phyloP scores from a whole-genome alignment of 352 stramenopile genomes.

The Pythium rishiriense region DNA sequence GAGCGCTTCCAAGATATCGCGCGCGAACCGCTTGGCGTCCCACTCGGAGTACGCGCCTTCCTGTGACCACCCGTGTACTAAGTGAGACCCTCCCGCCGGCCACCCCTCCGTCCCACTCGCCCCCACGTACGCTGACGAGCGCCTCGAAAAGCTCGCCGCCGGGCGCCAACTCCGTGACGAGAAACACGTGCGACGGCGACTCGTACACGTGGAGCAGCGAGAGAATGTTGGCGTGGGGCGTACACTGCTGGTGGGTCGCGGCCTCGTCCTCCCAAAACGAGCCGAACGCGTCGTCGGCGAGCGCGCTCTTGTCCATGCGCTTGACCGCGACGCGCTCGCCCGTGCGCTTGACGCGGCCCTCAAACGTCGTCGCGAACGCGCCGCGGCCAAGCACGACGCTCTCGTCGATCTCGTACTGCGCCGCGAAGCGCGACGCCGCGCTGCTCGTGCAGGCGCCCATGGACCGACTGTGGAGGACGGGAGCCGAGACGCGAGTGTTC shows the following conservation, averaged over 20 bases:
- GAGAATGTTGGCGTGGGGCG: conserved; percentile 59
- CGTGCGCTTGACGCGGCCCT: conserved; percentile 34
- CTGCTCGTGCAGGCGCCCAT: conserved; percentile 58
- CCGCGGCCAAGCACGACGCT: conserved; percentile 45
- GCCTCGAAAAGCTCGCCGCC: conserved; percentile 74
- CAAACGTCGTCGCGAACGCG: conserved; percentile 51
- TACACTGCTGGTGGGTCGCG: conserved; percentile 45
- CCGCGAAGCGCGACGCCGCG: conserved; percentile 26
- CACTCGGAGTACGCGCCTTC: conserved; percentile 79
- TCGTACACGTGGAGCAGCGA: conserved; percentile 52
- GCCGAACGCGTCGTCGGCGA: neutral
- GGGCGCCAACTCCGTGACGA: conserved; percentile 59
- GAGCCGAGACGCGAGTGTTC: neutral
- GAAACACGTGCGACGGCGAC: conserved; percentile 46
- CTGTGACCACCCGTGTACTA: conserved; percentile 14
- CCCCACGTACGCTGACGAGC: conserved; percentile 43
- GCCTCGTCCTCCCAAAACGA: conserved; percentile 51
- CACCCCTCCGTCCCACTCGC: neutral
- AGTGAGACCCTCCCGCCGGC: neutral
- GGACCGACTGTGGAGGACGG: too few species aligned
- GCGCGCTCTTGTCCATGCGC: conserved; percentile 47
- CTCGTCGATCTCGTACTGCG: conserved; percentile 50
- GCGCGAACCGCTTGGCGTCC: conserved; percentile 50
- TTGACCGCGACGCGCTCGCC: conserved; percentile 55
- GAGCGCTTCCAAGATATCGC: conserved; percentile 60